Percentiles rank a stretch among this genome's conserved stretches.
These are phyloP conservation scores for Fusarium armeniacum DNA, from an alignment of 2,329 filamentous ascomycete species.

Conservation along the genomic window DNA sequence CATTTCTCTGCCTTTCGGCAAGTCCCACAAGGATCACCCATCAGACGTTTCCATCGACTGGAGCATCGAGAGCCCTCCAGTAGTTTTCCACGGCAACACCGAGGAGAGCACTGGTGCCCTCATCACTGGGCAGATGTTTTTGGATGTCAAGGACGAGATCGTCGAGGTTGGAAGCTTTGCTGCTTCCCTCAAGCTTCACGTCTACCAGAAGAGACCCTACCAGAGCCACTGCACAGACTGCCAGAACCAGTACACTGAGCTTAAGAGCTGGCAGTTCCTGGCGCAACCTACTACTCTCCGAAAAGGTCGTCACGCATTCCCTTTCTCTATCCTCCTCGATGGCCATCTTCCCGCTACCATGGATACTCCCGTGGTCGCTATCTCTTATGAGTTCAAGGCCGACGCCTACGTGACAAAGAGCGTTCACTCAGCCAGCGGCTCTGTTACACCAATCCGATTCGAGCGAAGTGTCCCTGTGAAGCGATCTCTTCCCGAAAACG, in stretches of 20 bases:
- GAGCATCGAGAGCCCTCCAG: constrained; percentile 86
- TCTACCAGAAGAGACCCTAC: constrained; percentile 86
- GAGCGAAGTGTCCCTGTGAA: constrained; percentile 79
- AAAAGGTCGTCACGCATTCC: constrained; percentile 79
- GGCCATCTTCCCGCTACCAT: constrained; percentile 89
- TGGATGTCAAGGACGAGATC: constrained; percentile 76
- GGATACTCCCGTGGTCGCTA: constrained; percentile 77
- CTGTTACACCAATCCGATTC: constrained; percentile 70
- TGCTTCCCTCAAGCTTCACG: constrained; percentile 78
- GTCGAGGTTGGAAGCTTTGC: constrained; percentile 79
- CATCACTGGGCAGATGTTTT: constrained; percentile 84
- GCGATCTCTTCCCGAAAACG: constrained; percentile 80
- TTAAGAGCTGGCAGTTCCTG: constrained; percentile 85
- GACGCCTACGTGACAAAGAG: constrained; percentile 73
- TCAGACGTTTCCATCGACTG: constrained; percentile 63
- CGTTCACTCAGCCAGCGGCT: constrained; percentile 55
- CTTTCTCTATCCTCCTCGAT: constrained; percentile 88
- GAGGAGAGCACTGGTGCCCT: constrained; percentile 85
- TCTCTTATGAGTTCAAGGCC: constrained; percentile 84
- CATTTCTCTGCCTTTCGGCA: constrained; percentile 59
- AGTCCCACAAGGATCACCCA: constrained; percentile 60
- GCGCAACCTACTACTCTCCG: constrained; percentile 65
- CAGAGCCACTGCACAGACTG: constrained; percentile 84
- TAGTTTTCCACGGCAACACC: constrained; percentile 84
- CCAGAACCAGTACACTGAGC: constrained; percentile 75